These are phyloP conservation scores for Umbelopsis sp. DNA, from an alignment of 192 early-diverging fungal species.

Conservation along the genomic window DNA sequence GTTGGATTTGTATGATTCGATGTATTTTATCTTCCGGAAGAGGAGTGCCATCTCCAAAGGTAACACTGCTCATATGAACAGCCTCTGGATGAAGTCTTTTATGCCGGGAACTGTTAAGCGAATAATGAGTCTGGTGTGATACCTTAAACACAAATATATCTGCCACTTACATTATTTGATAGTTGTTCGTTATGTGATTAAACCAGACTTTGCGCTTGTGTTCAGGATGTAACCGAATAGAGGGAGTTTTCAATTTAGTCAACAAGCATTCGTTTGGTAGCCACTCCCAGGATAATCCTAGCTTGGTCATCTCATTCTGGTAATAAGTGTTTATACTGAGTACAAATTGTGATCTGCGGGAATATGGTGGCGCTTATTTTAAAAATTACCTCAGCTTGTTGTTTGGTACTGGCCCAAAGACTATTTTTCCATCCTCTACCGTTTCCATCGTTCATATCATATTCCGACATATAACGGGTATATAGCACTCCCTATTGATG, in stretches of 20 bases:
- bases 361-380: too few species aligned
- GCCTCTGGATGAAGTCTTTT: conserved; percentile 13
- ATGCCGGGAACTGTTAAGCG: neutral
- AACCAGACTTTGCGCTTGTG: conserved; percentile 10
- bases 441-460: conserved; percentile 17
- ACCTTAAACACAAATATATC: too few species aligned
- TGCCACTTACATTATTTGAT: conserved; percentile 3
- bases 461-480: conserved; percentile 15
- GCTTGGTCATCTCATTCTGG: conserved; percentile 14
- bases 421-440: conserved; percentile 19
- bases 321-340: neutral
- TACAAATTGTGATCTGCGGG: neutral
- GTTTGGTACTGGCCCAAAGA: conserved; percentile 4
- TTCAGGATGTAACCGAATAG: neutral
- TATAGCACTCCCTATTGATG: conserved; percentile 11
- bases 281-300: conserved; percentile 10
- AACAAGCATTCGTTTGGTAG: conserved; percentile 1
- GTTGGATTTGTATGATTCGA: conserved; percentile 10
- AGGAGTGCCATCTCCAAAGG: conserved; percentile 4
- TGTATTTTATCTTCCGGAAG: neutral
- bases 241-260: neutral
- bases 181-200: conserved; percentile 9
- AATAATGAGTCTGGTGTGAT: neutral
- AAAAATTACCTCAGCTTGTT: conserved; percentile 8
- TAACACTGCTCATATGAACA: neutral